Evolutionary conservation across 495 filamentous ascomycete species (phyloP), one percentile per base, ranked within the genome.

Genomic region (Daldinia loculata): DNA sequence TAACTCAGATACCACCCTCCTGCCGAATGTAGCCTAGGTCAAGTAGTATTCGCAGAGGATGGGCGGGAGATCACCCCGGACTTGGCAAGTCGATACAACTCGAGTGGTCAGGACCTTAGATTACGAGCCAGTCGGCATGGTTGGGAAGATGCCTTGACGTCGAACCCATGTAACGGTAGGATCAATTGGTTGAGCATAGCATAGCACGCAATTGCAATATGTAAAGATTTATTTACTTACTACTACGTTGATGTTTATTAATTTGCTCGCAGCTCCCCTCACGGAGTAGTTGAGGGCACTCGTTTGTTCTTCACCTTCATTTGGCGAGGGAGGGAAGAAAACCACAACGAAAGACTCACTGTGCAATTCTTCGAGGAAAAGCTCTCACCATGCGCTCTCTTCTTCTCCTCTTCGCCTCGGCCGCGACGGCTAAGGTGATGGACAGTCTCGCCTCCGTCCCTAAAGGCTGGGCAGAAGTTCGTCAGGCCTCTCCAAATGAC

Each of bases 361-460:
- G 63, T 60, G 32, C 17, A 65, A 59, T 19, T 34, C 43, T 12
- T 6, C 30, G 56, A 62, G 41, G 56, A 43, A 62, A 24, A 48
- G 19, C 61, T 68, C 57, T 59, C 55, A 71, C 53, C 56, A 78
- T 75, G 59, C 74, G 77, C 67, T 62, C 74, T 22, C 61, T 77
- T 43, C 36, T 71, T 26, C 41, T 73, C 17, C 69, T 84, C 52
- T 71, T 82, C 61, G 75, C 77, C 58, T 73, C 77, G 45, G 80
- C 81, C 56, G 80, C 74, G 38, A 78, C 83, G 69, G 84, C 82
- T 65, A 81, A 80, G 63, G 78, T 84, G 76, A 86, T 83, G 76
- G 83, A 85, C 69, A 77, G 71, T 15, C 63, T 86, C 19, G 58
- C 78, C 8, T 71, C 78, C 3, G 75, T 85, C 7, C 85, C 85